These are phyloP conservation scores for Cyberlindnera maclurae DNA, from an alignment of 805 yeast genomes.

Conservation along the genomic window DNA sequence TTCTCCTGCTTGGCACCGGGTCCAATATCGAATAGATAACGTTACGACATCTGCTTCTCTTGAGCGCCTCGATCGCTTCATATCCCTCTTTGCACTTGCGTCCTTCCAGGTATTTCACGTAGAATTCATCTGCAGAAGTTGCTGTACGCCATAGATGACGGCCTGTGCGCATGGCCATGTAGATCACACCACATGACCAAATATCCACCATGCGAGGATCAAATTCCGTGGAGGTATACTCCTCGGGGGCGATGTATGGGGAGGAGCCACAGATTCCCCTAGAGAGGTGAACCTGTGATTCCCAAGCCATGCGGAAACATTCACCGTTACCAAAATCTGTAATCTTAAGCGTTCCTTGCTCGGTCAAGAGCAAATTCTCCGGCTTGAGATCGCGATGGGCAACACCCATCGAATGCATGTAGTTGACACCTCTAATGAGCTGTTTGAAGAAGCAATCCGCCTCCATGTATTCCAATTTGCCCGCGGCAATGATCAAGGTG, in stretches of 20 bases:
- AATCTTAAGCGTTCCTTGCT: constrained; percentile 66
- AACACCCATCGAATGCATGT: constrained; percentile 87
- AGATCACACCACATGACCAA: constrained; percentile 92
- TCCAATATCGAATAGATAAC: constrained; percentile 91
- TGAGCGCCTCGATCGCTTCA: constrained; percentile 81
- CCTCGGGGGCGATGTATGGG: constrained; percentile 91
- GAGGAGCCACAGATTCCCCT: constrained; percentile 80
- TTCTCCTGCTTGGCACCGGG: constrained; percentile 82
- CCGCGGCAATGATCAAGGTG: constrained; percentile 64
- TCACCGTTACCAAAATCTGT: constrained; percentile 87
- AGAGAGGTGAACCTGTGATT: constrained; percentile 56
- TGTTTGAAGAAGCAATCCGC: constrained; percentile 91
- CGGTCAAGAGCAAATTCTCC: constrained; percentile 71
- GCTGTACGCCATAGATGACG: constrained; percentile 90
- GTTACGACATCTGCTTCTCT: constrained; percentile 84
- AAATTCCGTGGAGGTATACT: constrained; percentile 53
- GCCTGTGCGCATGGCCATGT: constrained; percentile 93
- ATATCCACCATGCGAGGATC: constrained; percentile 81
- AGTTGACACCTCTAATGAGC: constrained; percentile 71
- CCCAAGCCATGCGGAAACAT: constrained; percentile 84
- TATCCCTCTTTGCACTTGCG: constrained; percentile 81
- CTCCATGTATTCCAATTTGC: constrained; percentile 74
- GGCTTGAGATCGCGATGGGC: constrained; percentile 89
- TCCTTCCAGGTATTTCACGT: constrained; percentile 62
- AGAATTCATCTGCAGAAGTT: constrained; percentile 73